Evolutionary conservation across 2,329 filamentous ascomycete genomes (phyloP).

Genomic region (Mariannaea elegans): DNA sequence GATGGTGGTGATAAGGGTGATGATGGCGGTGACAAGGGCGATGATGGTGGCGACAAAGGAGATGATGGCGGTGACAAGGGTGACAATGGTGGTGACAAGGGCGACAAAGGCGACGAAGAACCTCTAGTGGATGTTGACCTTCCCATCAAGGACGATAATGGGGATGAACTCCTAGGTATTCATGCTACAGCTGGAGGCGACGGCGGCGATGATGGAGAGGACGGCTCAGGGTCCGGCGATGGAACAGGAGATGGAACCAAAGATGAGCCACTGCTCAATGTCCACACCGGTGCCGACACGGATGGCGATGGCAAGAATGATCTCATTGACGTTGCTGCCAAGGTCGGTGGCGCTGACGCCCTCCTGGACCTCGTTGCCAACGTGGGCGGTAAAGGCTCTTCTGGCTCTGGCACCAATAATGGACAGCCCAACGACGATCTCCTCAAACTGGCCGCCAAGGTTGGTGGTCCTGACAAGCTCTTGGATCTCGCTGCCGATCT

Average conservation of each 20-base stretch:
- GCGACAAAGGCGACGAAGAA: not conserved
- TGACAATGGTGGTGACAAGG: not conserved
- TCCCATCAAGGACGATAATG: not conserved
- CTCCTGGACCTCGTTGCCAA: not conserved
- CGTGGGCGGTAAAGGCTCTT: not conserved
- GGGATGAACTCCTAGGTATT: not conserved
- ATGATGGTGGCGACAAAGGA: not conserved
- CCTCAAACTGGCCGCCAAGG: not conserved
- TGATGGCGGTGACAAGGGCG: too few species aligned
- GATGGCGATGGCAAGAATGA: not conserved
- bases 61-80: not conserved
- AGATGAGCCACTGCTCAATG: not conserved
- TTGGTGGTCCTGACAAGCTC: slow-evolving; percentile 2
- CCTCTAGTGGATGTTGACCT: not conserved
- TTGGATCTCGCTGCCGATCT: not conserved
- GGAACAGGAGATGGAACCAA: not conserved
- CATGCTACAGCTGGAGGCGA: not conserved
- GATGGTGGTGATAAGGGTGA: not conserved
- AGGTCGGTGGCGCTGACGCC: not conserved
- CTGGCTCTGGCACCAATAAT: too few species aligned
- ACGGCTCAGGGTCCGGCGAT: not conserved
- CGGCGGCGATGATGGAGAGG: not conserved
- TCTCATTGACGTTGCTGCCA: not conserved
- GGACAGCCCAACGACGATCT: not conserved
- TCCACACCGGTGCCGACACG: not conserved